Base-by-base conservation (phyloP, 139 green algal species). In the Marvania coccoides region DNA sequence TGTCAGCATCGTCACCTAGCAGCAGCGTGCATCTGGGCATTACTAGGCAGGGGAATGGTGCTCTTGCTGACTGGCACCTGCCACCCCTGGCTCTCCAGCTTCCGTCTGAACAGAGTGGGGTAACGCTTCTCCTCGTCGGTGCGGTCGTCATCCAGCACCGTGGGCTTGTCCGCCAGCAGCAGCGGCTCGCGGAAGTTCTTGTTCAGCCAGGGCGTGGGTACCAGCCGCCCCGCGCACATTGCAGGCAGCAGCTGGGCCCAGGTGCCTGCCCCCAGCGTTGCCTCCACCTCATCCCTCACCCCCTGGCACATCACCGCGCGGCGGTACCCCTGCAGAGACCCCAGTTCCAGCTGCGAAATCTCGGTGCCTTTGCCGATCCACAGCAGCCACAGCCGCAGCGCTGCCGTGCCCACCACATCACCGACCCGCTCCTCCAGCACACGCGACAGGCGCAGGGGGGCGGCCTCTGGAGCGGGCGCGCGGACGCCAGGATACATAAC, bases 141-240 rank as follows among this genome's bases (percentile, higher is more conserved):
- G 34, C 85, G 65, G 3, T 38, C 72, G 61, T 91, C 85, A 63
- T 79, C 45, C 15, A 79, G 39, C 28, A 66, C 69, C 38, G 80
- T 38, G 40, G 82, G 68, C 14, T 63, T 73, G 54, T 88, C 79
- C 7, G 59, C 62, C 4, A 90, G 39, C 37, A 84, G 84, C 2
- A 90, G 54, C 15, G 84, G 84, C 56, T 90, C 84, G 7, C 76
- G 59, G 59, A 89, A 90, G 57, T 86, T 65, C 65, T 83, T 72
- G 75, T 90, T 90, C 33, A 90, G 75, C 84, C 84, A 90, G 28
- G 73, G 61, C 0, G 83, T 90, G 15, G 80, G 80, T 47, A 82
- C 19, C 35, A 90, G 72, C 26, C 83, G 65, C 19, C 73, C 47
- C 33, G 79, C 54, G 47, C 69, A 78, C 61, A 89, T 81, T 31